A percentile compares a stretch with the other conserved stretches of the same genome.
phyloP scores from a whole-genome alignment of 306 rosid species.

The Sechiopsis laciniata region DNA sequence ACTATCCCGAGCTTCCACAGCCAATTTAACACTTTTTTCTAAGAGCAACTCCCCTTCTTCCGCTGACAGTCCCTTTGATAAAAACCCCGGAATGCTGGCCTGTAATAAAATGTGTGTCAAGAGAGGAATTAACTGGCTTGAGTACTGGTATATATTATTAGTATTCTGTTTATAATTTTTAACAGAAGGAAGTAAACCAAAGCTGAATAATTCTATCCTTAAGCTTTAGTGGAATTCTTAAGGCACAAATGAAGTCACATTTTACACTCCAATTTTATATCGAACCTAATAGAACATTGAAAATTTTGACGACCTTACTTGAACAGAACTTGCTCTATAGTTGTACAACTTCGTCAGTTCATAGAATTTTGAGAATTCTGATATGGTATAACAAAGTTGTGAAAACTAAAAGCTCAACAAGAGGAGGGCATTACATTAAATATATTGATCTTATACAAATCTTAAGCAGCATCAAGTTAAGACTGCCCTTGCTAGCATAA shows the following conservation, averaged over 20 bases:
- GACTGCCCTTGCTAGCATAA: no score
- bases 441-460: background rate
- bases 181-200: background rate
- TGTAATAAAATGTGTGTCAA: conserved; percentile 19
- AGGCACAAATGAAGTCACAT: background rate
- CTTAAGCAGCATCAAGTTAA: background rate
- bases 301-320: background rate
- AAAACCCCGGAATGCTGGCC: conserved; percentile 78
- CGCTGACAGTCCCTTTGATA: conserved; percentile 57
- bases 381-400: background rate
- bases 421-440: background rate
- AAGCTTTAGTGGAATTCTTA: background rate
- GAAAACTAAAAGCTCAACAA: background rate
- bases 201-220: background rate
- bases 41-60: conserved; percentile 63
- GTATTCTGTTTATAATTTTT: background rate
- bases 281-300: background rate
- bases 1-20: conserved; percentile 73
- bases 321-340: background rate
- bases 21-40: conserved; percentile 62
- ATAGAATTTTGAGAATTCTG: background rate
- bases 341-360: background rate
- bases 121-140: background rate
- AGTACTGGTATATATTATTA: background rate
- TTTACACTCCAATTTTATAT: background rate